A percentile compares a stretch with the other conserved stretches of the same genome.
These are phyloP conservation scores for Bothriochloa decipiens DNA, from an alignment of 176 grass and related monocot species.

Conservation along the genomic window DNA sequence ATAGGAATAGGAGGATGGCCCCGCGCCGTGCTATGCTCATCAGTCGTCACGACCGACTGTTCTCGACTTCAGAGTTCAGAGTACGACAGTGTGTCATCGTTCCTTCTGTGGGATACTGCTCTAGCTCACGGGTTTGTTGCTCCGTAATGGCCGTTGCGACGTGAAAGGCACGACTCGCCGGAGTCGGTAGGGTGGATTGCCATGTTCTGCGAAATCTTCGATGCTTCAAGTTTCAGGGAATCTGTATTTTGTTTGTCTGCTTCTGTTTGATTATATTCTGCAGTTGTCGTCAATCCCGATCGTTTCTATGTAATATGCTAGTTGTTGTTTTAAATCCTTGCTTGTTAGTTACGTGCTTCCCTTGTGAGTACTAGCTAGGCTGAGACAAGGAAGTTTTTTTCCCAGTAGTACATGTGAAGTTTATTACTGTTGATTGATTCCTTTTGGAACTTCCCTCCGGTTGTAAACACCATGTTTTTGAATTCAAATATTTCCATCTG, in stretches of 20 bases:
- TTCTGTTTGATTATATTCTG: not conserved
- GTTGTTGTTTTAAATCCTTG: not conserved
- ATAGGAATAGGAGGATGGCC: not conserved
- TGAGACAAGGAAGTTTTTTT: not conserved
- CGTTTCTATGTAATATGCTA: not conserved
- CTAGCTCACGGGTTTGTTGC: not conserved
- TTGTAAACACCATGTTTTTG: not conserved
- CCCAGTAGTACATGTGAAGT: not conserved
- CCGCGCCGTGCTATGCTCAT: not conserved
- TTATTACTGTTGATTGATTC: not conserved
- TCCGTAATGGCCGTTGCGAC: not conserved
- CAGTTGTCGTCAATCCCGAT: not conserved
- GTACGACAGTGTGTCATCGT: no score
- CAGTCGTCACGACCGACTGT: not conserved
- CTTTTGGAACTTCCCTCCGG: not conserved
- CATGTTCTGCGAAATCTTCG: not conserved
- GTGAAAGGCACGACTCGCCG: not conserved
- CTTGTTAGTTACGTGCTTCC: not conserved
- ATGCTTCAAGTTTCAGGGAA: conserved; percentile 8
- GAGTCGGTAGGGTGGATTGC: not conserved
- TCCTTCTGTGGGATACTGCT: not conserved
- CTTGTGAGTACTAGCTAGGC: not conserved
- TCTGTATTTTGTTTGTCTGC: not conserved
- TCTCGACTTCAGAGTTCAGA: not conserved
- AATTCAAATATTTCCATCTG: not conserved